Conservation (phyloP, 495 filamentous ascomycete genomes). For the Echria macrotheca region DNA sequence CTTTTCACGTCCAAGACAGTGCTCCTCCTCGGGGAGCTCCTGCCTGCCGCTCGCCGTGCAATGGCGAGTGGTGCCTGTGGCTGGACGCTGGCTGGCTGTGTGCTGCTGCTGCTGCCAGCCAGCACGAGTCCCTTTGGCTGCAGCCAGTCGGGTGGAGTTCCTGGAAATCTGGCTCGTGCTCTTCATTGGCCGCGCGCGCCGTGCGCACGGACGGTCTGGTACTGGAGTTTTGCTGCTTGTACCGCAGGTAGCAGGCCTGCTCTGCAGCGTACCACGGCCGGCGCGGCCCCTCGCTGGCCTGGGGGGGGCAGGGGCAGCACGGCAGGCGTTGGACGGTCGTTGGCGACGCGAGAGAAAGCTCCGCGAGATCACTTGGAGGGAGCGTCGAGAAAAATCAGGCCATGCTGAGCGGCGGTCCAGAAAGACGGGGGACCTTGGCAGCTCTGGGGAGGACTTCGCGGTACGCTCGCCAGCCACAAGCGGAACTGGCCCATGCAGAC, state of each 20-base stretch:
- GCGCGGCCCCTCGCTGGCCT: constrained; percentile 3
- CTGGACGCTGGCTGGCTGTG: neutral
- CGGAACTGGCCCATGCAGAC: neutral
- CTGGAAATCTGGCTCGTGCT: constrained; percentile 21
- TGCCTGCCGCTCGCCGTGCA: neutral
- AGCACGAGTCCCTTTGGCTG: neutral
- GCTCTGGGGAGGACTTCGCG: constrained; percentile 10
- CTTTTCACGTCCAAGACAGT: no score
- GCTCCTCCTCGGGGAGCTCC: no score
- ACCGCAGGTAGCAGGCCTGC: constrained; percentile 22
- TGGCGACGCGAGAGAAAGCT: neutral
- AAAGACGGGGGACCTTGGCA: constrained; percentile 7
- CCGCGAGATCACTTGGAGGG: no score
- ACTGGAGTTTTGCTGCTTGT: constrained; percentile 16
- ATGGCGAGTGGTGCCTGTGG: neutral
- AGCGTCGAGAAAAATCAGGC: constrained; percentile 9
- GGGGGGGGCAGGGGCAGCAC: neutral
- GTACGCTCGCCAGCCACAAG: constrained; percentile 1
- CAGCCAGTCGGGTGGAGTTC: constrained; percentile 25
- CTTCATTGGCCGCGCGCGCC: constrained; percentile 17
- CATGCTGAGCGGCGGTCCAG: no score
- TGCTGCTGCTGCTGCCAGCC: neutral
- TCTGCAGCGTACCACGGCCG: constrained; percentile 2
- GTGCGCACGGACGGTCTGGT: constrained; percentile 24
- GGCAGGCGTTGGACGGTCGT: neutral